Percentiles rank a stretch among this genome's conserved stretches.
Evolutionary conservation across 2,329 filamentous ascomycete species (phyloP).

Genomic region (Zasmidium cellare): DNA sequence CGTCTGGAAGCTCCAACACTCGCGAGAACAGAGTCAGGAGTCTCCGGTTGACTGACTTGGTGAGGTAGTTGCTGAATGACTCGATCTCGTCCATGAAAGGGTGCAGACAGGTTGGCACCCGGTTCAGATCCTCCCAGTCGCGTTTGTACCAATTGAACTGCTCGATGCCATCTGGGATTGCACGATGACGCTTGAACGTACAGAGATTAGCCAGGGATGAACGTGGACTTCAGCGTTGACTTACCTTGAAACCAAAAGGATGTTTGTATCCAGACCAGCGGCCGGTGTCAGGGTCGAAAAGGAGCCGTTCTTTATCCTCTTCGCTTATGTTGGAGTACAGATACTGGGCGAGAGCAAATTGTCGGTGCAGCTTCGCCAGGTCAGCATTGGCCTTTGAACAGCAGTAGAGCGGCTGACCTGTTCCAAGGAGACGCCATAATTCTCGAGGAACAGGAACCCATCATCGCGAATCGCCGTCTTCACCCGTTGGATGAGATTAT

Average conservation of each 20-base stretch:
- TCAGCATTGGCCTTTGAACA: not conserved
- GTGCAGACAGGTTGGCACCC: conserved; percentile 47
- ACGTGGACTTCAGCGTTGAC: not conserved
- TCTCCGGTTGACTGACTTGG: conserved; percentile 49
- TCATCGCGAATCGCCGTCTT: conserved; percentile 37
- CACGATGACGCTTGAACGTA: conserved; percentile 36
- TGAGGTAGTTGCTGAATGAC: conserved; percentile 50
- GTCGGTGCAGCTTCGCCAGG: conserved; percentile 46
- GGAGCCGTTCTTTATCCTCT: conserved; percentile 50
- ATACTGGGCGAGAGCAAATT: conserved; percentile 54
- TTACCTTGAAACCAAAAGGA: conserved; percentile 36
- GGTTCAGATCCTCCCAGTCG: conserved; percentile 47
- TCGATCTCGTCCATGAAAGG: conserved; percentile 55
- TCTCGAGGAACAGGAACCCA: conserved; percentile 47
- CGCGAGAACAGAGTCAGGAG: conserved; percentile 40
- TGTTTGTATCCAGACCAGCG: conserved; percentile 54
- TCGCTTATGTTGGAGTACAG: conserved; percentile 52
- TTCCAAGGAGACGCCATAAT: conserved; percentile 52
- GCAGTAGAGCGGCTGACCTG: conserved; percentile 7
- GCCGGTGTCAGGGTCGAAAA: conserved; percentile 51
- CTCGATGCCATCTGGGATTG: conserved; percentile 51
- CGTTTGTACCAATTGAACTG: conserved; percentile 56
- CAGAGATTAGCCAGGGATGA: not conserved
- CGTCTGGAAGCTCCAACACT: conserved; percentile 47
- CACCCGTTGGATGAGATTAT: conserved; percentile 43